Conservation (phyloP, 495 filamentous ascomycete genomes). For the Penicillium longicatenatum region DNA sequence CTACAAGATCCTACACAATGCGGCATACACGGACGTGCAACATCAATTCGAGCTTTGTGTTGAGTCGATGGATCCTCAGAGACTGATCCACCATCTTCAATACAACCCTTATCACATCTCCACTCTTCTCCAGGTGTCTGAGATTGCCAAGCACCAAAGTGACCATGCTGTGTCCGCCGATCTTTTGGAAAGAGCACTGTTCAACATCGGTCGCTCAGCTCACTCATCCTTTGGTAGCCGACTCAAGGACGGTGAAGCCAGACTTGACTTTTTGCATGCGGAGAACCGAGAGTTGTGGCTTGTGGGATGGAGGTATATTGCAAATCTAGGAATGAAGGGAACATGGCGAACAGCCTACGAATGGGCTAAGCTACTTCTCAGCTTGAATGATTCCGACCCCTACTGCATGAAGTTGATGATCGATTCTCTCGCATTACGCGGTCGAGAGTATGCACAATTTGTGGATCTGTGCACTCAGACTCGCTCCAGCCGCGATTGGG, state of each 20-base stretch:
- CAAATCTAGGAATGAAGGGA: conserved; percentile 81
- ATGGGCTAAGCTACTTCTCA: conserved; percentile 84
- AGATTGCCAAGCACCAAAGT: conserved; percentile 85
- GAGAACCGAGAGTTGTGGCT: conserved; percentile 95
- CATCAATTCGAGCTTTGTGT: conserved; percentile 75
- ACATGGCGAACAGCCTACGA: conserved; percentile 91
- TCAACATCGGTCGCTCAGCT: conserved; percentile 84
- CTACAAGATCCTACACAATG: conserved; percentile 76
- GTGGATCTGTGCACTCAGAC: conserved; percentile 67
- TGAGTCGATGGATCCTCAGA: conserved; percentile 77
- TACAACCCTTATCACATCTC: conserved; percentile 90
- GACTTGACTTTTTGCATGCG: conserved; percentile 72
- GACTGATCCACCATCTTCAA: conserved; percentile 63
- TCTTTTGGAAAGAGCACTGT: conserved; percentile 87
- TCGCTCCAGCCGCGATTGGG: conserved; percentile 51
- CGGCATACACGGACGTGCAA: conserved; percentile 76
- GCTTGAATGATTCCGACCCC: conserved; percentile 77
- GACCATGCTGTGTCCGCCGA: conserved; percentile 85
- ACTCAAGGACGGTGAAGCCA: conserved; percentile 76
- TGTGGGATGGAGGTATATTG: conserved; percentile 84
- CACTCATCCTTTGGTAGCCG: conserved; percentile 75
- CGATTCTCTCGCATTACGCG: conserved; percentile 81
- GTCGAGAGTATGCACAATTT: conserved; percentile 73
- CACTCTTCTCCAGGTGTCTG: conserved; percentile 88
- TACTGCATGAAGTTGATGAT: conserved; percentile 77